These are phyloP conservation scores for Orychophragmus violaceus DNA, from an alignment of 345 rosid genomes.

Conservation along the genomic window DNA sequence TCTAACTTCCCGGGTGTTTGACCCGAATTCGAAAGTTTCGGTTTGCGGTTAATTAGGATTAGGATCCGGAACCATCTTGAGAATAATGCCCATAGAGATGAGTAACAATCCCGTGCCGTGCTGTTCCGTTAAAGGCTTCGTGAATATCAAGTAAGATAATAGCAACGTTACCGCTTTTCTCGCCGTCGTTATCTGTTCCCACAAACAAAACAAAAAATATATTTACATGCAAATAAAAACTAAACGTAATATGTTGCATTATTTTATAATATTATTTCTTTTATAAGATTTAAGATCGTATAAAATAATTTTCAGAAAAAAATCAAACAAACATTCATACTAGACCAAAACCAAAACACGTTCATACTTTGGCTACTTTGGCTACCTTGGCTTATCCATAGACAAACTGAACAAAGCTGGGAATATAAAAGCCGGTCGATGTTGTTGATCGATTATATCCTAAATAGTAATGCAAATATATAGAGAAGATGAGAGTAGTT, in stretches of 20 bases:
- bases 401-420: not conserved
- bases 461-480: too few relatives aligned
- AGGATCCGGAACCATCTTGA: conserved; percentile 71
- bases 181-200: conserved; percentile 68
- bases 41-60: conserved; percentile 30
- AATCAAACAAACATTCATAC: too few relatives aligned
- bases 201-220: not conserved
- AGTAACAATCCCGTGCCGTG: conserved; percentile 73
- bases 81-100: conserved; percentile 62
- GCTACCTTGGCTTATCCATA: too few relatives aligned
- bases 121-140: conserved; percentile 83
- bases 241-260: too few relatives aligned
- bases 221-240: not conserved
- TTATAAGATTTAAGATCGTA: too few relatives aligned
- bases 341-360: too few relatives aligned
- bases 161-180: conserved; percentile 68
- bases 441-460: not conserved
- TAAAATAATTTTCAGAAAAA: too few relatives aligned
- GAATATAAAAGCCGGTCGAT: not conserved
- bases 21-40: not conserved
- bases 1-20: conserved; percentile 1
- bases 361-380: too few relatives aligned
- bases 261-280: too few relatives aligned
- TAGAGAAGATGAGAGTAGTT: not conserved
- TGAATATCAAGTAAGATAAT: conserved; percentile 70